These are phyloP conservation scores for Penicillium sp. DNA, from an alignment of 2,329 filamentous ascomycete genomes.

Conservation along the genomic window DNA sequence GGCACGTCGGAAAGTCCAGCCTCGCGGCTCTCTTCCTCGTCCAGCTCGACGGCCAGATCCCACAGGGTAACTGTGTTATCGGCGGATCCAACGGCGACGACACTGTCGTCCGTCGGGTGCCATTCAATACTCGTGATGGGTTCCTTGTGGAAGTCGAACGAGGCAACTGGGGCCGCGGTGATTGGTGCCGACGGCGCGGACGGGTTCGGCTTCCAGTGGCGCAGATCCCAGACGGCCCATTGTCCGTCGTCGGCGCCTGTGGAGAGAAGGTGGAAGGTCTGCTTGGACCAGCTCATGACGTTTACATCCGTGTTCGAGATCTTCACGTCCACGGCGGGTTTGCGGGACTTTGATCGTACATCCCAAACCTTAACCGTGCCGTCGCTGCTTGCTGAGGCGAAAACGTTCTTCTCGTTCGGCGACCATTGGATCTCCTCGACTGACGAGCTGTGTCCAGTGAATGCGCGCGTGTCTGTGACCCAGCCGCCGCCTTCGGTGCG, in stretches of 20 bases:
- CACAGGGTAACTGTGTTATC: constrained; percentile 95
- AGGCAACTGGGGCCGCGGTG: constrained; percentile 81
- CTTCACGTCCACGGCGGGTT: constrained; percentile 84
- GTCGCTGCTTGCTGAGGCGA: constrained; percentile 91
- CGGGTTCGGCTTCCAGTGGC: constrained; percentile 81
- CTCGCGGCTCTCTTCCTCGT: constrained; percentile 94
- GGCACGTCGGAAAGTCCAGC: constrained; percentile 88
- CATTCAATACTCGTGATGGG: constrained; percentile 96
- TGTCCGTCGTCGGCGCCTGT: constrained; percentile 91
- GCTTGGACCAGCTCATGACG: constrained; percentile 91
- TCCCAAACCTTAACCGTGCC: constrained; percentile 97
- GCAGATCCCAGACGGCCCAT: constrained; percentile 95
- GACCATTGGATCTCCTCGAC: constrained; percentile 98
- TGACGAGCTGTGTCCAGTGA: constrained; percentile 80
- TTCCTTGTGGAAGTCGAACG: constrained; percentile 94
- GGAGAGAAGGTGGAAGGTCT: constrained; percentile 86
- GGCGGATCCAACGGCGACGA: constrained; percentile 87
- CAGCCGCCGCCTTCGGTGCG: constrained; percentile 86
- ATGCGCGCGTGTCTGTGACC: constrained; percentile 82
- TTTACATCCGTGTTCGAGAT: constrained; percentile 89
- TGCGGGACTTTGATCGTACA: constrained; percentile 84
- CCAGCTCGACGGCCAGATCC: constrained; percentile 95
- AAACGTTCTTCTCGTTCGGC: constrained; percentile 88
- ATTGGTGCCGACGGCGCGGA: constrained; percentile 52
- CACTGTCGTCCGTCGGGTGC: constrained; percentile 96